These are phyloP conservation scores for Chytriomyces hyalinus DNA, from an alignment of 192 early-diverging fungal genomes.

Conservation along the genomic window DNA sequence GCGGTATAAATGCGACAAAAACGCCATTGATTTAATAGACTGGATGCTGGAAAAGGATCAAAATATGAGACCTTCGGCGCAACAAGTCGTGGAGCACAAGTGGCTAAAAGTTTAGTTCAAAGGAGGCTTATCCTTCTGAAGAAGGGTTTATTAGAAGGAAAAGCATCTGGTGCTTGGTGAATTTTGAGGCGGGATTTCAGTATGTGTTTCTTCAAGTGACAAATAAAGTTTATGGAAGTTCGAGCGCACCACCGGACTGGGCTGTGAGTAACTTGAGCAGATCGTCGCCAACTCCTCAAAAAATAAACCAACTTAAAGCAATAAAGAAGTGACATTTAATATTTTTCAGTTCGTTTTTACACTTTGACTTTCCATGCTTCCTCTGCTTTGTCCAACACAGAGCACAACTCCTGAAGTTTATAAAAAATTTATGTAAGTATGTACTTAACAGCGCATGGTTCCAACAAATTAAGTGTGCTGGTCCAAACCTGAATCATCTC, in stretches of 20 bases:
- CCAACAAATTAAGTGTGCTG: too few species aligned
- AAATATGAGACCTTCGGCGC: constrained; percentile 58
- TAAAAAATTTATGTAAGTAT: too few species aligned
- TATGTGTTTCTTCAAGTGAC: too few species aligned
- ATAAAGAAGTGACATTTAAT: constrained; percentile 4
- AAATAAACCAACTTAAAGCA: neutral
- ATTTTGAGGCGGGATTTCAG: too few species aligned
- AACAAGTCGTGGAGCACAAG: constrained; percentile 62
- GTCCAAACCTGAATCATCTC: constrained; percentile 26
- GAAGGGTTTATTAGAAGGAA: too few species aligned
- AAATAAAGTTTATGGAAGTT: too few species aligned
- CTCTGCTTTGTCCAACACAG: constrained; percentile 10
- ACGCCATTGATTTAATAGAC: constrained; percentile 62
- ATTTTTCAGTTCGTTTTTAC: neutral
- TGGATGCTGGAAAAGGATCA: constrained; percentile 67
- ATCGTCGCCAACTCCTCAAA: neutral
- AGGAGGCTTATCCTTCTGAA: too few species aligned
- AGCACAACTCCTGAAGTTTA: neutral
- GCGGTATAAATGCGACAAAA: constrained; percentile 48
- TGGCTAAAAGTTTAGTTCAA: constrained; percentile 51
- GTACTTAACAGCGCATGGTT: too few species aligned
- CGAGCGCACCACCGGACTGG: too few species aligned
- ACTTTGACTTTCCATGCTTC: neutral
- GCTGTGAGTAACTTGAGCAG: too few species aligned
- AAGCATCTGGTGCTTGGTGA: too few species aligned